A percentile compares a stretch with the other conserved stretches of the same genome.
These are phyloP conservation scores for Stipa capillata DNA, from an alignment of 176 grass and related monocot species.

Conservation along the genomic window DNA sequence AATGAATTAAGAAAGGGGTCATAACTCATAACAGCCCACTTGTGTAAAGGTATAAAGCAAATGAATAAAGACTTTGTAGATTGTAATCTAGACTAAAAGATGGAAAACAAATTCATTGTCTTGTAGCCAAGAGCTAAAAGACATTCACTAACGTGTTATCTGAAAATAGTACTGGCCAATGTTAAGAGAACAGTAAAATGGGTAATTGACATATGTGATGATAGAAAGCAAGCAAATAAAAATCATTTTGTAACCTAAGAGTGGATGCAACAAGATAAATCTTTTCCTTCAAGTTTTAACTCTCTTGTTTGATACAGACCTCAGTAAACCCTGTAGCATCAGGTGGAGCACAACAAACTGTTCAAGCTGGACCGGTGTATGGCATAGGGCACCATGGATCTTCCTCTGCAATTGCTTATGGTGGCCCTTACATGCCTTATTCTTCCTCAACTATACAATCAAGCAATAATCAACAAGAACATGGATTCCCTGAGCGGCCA, in stretches of 20 bases:
- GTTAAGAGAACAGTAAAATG: not conserved
- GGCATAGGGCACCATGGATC: slow-evolving; percentile 56
- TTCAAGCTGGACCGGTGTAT: slow-evolving; percentile 59
- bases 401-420: slow-evolving; percentile 42
- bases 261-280: not conserved
- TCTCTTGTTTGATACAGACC: slow-evolving; percentile 35
- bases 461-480: slow-evolving; percentile 49
- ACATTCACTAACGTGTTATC: not conserved
- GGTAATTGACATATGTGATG: not conserved
- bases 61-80: not conserved
- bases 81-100: slow-evolving; percentile 7
- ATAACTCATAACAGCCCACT: not conserved
- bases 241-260: not conserved
- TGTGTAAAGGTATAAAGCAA: slow-evolving; percentile 8
- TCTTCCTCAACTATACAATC: slow-evolving; percentile 49
- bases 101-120: not conserved
- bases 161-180: not conserved
- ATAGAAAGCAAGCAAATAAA: not conserved
- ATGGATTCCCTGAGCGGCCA: slow-evolving; percentile 63
- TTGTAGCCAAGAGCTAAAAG: slow-evolving; percentile 6
- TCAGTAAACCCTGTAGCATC: slow-evolving; percentile 50
- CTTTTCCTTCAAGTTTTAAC: not conserved
- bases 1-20: slow-evolving; percentile 1
- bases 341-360: slow-evolving; percentile 45
- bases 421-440: slow-evolving; percentile 35